phyloP scores from a whole-genome alignment of 2,329 filamentous ascomycete species.

The Diaporthe citrichinensis region DNA sequence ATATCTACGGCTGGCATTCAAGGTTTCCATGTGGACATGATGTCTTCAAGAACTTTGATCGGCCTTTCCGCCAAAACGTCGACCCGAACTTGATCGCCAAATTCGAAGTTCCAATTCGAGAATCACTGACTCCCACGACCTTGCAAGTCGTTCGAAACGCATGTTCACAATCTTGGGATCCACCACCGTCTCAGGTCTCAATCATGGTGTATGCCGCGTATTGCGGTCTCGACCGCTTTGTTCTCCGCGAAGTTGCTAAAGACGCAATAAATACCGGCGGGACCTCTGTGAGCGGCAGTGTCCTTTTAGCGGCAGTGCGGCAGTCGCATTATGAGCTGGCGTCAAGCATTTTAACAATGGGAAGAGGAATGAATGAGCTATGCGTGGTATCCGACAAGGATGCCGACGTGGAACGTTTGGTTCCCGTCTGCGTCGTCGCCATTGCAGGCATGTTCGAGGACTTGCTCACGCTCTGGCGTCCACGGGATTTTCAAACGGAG shows the following conservation, averaged over 20 bases:
- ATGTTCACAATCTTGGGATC: no score
- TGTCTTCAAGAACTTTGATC: not conserved
- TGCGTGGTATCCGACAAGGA: not conserved
- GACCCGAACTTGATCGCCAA: not conserved
- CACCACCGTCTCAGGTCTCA: not conserved
- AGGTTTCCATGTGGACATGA: accelerated
- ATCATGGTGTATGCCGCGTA: not conserved
- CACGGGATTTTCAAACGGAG: not conserved
- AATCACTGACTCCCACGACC: no score
- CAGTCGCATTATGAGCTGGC: not conserved
- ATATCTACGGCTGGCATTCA: not conserved
- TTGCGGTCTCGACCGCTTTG: not conserved
- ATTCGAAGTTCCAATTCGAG: not conserved
- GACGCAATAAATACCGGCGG: not conserved
- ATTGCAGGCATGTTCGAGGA: not conserved
- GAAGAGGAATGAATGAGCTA: not conserved
- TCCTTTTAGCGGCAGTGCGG: not conserved
- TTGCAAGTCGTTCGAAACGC: no score
- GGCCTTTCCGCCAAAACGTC: accelerated
- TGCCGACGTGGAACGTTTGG: no score
- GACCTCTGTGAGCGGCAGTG: not conserved
- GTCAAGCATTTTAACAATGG: not conserved
- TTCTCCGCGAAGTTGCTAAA: not conserved
- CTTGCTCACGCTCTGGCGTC: not conserved
- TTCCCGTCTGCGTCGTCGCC: not conserved